Base-by-base conservation (phyloP, 768 basidiomycete species). In the Piloderma croceum region DNA sequence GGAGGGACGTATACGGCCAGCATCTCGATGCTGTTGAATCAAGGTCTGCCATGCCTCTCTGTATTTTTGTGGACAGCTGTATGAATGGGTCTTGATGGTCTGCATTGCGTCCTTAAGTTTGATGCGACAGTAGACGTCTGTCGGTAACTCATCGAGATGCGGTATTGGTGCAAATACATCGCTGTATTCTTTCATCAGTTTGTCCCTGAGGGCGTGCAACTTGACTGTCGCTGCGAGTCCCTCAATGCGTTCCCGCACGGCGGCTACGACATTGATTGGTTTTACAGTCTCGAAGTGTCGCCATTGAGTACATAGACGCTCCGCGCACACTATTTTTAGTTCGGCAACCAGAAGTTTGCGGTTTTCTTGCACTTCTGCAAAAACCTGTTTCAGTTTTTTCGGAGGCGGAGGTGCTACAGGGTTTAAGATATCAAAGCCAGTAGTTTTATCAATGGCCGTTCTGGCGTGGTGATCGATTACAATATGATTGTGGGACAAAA, bases 61-160 rank as follows among this genome's bases (percentile, higher is more conserved):
- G n/a, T n/a, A n/a, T 34, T 67, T 61, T 3, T 53, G 45, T 0
- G 63, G 62, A 33, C 59, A 65, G 2, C 58, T 41, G 32, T 70
- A 73, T 0, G 44, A 45, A 0, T 58, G 41, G 0, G 38, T 45
- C 3, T 52, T 37, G 1, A 68, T 55, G 0, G 43, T 41, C 13
- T 57, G 44, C 2, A 49, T 27, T 2, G 61, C 47, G 18, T 68
- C 52, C 15, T 59, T 62, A 0, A 64, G 31, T 1, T 47, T 19
- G 1, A 68, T 54, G 1, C 48, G 25, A 12, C 54, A 58, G 2
- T 41, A 29, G 0, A 61, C 42, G 9, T 54, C 55, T 24, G 36
- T 18, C 0, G 62, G 59, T 1, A 67, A 20, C 0, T 37, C 11
- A 6, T 49, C 34, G 1, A 43, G 45, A 17, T 63, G 59, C 0